phyloP scores from a whole-genome alignment of 306 rosid species.

The Prunus padus region DNA sequence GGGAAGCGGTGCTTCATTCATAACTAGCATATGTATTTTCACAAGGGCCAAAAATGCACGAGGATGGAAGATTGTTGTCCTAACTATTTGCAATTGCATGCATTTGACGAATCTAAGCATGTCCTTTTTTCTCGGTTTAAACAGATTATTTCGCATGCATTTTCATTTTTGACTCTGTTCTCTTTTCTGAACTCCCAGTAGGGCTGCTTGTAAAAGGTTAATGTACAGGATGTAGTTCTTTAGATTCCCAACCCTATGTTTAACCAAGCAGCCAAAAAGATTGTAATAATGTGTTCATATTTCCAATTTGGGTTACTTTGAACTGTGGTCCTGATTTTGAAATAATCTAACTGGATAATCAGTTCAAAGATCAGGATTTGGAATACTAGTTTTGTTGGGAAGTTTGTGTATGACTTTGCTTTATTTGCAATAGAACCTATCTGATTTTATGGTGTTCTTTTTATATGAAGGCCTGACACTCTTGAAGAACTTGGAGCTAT shows the following conservation, averaged over 20 bases:
- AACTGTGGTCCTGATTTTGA: not conserved
- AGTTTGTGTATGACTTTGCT: not conserved
- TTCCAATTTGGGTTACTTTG: not conserved
- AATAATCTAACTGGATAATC: not conserved
- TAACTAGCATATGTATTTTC: not conserved
- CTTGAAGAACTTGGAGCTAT: constrained; percentile 62
- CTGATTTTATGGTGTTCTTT: not conserved
- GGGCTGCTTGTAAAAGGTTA: no score
- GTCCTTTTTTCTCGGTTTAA: not conserved
- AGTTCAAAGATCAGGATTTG: not conserved
- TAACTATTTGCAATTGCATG: not conserved
- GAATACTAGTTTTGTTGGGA: no score
- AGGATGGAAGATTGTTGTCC: not conserved
- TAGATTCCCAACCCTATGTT: not conserved
- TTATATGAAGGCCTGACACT: constrained; percentile 46
- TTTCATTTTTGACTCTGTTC: not conserved
- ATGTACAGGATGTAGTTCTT: no score
- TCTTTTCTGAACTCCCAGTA: no score
- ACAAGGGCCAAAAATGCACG: not conserved
- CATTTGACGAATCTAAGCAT: not conserved
- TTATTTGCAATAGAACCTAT: not conserved
- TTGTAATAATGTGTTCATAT: not conserved
- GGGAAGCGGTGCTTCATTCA: not conserved
- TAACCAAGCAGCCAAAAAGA: not conserved
- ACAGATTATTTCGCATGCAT: not conserved